Percentiles rank a stretch among this genome's conserved stretches.
phyloP scores from a whole-genome alignment of 345 rosid genomes.

The Aquilaria yunnanensis region DNA sequence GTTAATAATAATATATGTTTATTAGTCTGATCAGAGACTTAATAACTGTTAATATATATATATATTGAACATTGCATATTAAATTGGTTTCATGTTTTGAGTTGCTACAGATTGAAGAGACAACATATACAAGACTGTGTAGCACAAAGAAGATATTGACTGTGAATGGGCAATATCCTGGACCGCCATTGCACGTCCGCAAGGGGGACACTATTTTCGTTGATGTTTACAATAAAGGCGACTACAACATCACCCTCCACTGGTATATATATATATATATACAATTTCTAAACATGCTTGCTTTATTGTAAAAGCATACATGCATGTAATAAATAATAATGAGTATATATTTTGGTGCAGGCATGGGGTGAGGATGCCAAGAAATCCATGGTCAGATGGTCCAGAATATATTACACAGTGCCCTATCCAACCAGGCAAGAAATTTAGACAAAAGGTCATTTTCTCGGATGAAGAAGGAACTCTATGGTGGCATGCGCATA shows the following conservation, averaged over 20 bases:
- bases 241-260: slow-evolving; percentile 42
- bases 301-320: no score
- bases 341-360: slow-evolving; percentile 6
- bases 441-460: slow-evolving; percentile 29
- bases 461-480: slow-evolving; percentile 35
- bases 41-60: no score
- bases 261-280: slow-evolving; percentile 21
- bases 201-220: slow-evolving; percentile 35
- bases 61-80: no score
- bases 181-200: slow-evolving; percentile 32
- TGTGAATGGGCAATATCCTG: slow-evolving; percentile 44
- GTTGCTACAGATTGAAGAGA: slow-evolving; percentile 25
- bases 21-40: no score
- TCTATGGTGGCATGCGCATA: slow-evolving; percentile 57
- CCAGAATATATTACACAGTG: slow-evolving; percentile 47
- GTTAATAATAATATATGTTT: no score
- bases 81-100: no score
- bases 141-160: slow-evolving; percentile 38
- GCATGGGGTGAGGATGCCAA: slow-evolving; percentile 55
- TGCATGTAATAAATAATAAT: no score
- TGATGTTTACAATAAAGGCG: slow-evolving; percentile 36
- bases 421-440: slow-evolving; percentile 30
- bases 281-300: no score
- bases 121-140: slow-evolving; percentile 33
- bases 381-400: slow-evolving; percentile 59